Percentiles rank a stretch among this genome's conserved stretches.
Conservation (phyloP, 805 yeast genomes). For the Monosporozyma servazzii region DNA sequence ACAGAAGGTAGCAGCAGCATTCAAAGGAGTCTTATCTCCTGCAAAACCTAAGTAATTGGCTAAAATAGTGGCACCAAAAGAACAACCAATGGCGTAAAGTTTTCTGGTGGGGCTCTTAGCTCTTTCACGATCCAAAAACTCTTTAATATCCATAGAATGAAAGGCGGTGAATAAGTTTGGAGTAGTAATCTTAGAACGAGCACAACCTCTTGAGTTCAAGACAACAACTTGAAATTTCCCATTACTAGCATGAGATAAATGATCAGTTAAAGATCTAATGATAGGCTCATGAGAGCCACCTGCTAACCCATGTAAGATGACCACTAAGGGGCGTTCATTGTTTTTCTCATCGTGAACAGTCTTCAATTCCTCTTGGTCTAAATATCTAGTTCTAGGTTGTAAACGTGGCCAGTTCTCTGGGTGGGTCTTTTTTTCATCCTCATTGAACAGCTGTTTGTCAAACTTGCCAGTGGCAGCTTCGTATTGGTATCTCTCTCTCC, state of each 20-base stretch:
- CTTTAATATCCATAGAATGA: constrained; percentile 61
- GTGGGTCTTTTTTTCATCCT: constrained; percentile 34
- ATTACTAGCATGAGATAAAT: constrained; percentile 33
- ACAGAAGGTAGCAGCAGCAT: constrained; percentile 52
- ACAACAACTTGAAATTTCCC: constrained; percentile 49
- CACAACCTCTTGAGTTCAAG: constrained; percentile 67
- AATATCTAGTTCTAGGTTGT: constrained; percentile 61
- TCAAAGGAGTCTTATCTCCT: constrained; percentile 40
- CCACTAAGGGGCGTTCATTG: constrained; percentile 42
- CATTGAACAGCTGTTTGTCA: constrained; percentile 23
- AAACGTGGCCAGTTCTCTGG: constrained; percentile 49
- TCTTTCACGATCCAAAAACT: constrained; percentile 43
- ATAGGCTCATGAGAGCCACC: constrained; percentile 78
- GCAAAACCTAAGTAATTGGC: constrained; percentile 67
- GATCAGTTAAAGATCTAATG: constrained; percentile 45
- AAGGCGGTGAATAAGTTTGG: constrained; percentile 60
- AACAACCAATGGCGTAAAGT: constrained; percentile 58
- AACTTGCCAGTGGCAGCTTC: constrained; percentile 9
- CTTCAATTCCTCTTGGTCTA: constrained; percentile 38
- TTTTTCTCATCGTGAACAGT: constrained; percentile 23
- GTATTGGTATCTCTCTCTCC: constrained; percentile 17
- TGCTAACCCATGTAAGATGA: constrained; percentile 63
- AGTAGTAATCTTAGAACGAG: constrained; percentile 61
- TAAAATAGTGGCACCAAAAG: constrained; percentile 61
- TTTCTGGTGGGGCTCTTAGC: constrained; percentile 50